Conservation (phyloP, 2,329 filamentous ascomycete genomes). For the Nothopassalora personata region DNA sequence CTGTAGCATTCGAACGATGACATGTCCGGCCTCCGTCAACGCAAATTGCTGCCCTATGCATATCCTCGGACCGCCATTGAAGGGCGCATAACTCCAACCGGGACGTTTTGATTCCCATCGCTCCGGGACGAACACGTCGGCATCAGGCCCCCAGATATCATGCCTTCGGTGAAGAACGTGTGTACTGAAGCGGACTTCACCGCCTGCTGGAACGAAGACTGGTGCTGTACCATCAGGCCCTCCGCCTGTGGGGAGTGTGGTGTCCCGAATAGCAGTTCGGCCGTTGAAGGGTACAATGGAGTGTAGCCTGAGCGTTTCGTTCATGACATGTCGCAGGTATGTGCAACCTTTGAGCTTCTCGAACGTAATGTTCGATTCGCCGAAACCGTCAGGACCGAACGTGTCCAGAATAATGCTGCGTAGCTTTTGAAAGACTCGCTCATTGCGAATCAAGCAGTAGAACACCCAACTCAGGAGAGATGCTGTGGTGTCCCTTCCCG, state of each 20-base stretch:
- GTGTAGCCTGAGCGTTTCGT: slow-evolving; percentile 6
- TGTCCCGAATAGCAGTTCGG: slow-evolving; percentile 51
- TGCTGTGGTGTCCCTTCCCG: slow-evolving; percentile 9
- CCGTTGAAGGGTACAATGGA: slow-evolving; percentile 5
- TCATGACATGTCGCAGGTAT: slow-evolving; percentile 3
- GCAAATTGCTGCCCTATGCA: slow-evolving; percentile 5
- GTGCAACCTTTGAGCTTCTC: no score
- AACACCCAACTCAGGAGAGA: slow-evolving; percentile 6
- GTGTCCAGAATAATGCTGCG: no score
- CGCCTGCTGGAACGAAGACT: slow-evolving; percentile 37
- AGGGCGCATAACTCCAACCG: slow-evolving; percentile 7
- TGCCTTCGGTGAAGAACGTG: slow-evolving; percentile 17
- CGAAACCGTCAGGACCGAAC: no score
- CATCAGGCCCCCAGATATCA: slow-evolving; percentile 3
- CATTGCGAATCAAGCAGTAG: background rate
- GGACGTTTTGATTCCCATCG: slow-evolving; percentile 5
- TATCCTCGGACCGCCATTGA: slow-evolving; percentile 2
- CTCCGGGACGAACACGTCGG: background rate
- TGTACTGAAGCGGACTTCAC: slow-evolving; percentile 22
- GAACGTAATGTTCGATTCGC: slow-evolving; percentile 4
- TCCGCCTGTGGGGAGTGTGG: slow-evolving; percentile 61
- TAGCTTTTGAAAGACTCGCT: no score
- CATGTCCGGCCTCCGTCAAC: slow-evolving; percentile 3
- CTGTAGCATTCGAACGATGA: slow-evolving; percentile 4
- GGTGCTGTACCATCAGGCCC: slow-evolving; percentile 49